phyloP scores from a whole-genome alignment of 345 rosid genomes.

The Eutrema heterophyllum region DNA sequence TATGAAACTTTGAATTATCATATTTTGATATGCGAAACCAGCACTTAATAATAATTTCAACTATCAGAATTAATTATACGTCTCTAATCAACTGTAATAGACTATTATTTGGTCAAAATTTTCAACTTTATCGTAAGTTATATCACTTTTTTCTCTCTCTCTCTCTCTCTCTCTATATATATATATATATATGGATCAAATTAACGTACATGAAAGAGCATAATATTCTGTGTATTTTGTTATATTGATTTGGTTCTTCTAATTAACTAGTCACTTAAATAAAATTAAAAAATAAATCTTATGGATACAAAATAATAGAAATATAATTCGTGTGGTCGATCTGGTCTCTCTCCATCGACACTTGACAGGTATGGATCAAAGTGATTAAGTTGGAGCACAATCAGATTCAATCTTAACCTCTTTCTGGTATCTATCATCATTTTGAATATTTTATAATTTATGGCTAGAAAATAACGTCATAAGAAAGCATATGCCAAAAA shows the following conservation, averaged over 20 bases:
- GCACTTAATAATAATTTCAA: not conserved
- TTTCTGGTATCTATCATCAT: conserved; percentile 8
- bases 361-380: conserved; percentile 2
- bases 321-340: conserved; percentile 3
- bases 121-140: not conserved
- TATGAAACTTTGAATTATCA: not conserved
- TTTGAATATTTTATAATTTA: not conserved
- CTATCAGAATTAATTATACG: not conserved
- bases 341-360: not conserved
- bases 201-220: not conserved
- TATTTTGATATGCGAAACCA: not conserved
- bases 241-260: not conserved
- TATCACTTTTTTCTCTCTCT: no score
- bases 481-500: not conserved
- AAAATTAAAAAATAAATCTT: not conserved
- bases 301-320: not conserved
- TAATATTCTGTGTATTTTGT: not conserved
- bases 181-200: not conserved
- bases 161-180: no score
- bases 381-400: conserved; percentile 18
- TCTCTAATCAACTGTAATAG: not conserved
- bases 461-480: not conserved
- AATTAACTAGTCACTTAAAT: not conserved
- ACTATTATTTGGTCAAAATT: not conserved
- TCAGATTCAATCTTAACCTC: conserved; percentile 11